Evolutionary conservation across 345 rosid genomes (phyloP).

Genomic region (Isatis tinctoria): DNA sequence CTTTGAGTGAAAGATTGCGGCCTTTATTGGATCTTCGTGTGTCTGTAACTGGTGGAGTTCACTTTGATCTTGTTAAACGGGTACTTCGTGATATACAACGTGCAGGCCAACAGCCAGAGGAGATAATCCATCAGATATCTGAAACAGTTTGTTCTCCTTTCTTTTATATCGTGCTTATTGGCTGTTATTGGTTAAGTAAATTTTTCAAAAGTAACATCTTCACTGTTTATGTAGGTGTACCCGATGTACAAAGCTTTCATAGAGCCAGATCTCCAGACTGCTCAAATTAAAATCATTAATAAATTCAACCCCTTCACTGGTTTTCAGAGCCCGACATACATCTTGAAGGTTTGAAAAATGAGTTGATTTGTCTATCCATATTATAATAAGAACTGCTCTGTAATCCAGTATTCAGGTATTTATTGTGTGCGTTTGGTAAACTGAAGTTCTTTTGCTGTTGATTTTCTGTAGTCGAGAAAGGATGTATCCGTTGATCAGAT

Average conservation of each 20-base stretch:
- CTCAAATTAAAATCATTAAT: slow-evolving; percentile 85
- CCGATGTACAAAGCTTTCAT: slow-evolving; percentile 99
- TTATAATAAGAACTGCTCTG: background rate
- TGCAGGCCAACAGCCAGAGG: slow-evolving; percentile 97
- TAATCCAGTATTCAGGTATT: background rate
- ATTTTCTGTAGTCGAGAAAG: slow-evolving; percentile 66
- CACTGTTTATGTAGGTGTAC: slow-evolving; percentile 61
- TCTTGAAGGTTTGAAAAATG: slow-evolving; percentile 67
- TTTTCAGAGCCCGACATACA: slow-evolving; percentile 94
- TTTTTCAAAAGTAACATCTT: background rate
- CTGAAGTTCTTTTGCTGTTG: slow-evolving; percentile 7
- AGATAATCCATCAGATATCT: slow-evolving; percentile 96
- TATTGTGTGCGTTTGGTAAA: background rate
- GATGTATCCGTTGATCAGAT: slow-evolving; percentile 62
- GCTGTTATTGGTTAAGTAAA: background rate
- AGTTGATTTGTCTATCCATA: background rate
- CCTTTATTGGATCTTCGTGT: slow-evolving; percentile 85
- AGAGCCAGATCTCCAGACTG: slow-evolving; percentile 98
- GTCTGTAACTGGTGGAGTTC: slow-evolving; percentile 96
- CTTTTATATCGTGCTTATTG: background rate
- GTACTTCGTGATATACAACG: slow-evolving; percentile 97
- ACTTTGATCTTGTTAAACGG: slow-evolving; percentile 97
- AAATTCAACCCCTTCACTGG: slow-evolving; percentile 97
- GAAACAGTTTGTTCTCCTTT: slow-evolving; percentile 63
- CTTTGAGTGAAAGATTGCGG: slow-evolving; percentile 81